phyloP scores from a whole-genome alignment of 202 grass and related monocot genomes.

The Setaria viridis region DNA sequence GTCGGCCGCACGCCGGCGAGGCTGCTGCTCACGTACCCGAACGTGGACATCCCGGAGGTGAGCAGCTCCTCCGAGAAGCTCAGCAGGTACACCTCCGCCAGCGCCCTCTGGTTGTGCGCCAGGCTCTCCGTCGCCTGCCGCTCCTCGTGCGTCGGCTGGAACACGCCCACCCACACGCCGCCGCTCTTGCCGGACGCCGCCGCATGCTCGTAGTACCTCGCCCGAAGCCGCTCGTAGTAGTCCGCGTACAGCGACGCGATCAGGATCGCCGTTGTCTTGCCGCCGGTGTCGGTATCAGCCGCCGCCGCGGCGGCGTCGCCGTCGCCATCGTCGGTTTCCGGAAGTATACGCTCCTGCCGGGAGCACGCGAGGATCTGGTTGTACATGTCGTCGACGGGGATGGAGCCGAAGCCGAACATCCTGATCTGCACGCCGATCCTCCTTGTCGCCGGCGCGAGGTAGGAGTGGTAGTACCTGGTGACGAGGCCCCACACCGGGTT shows the following conservation, averaged over 20 bases:
- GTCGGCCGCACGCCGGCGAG: conserved; percentile 55
- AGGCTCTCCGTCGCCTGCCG: conserved; percentile 37
- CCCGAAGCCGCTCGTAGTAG: conserved; percentile 65
- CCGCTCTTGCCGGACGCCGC: background rate
- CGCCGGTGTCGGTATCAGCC: no score
- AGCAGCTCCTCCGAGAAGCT: conserved; percentile 68
- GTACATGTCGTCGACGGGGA: conserved; percentile 53
- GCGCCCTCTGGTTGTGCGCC: conserved; percentile 69
- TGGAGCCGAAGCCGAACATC: conserved; percentile 41
- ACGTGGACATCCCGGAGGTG: conserved; percentile 60
- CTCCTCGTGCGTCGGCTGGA: conserved; percentile 64
- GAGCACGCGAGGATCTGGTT: conserved; percentile 60
- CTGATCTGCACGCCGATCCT: conserved; percentile 69
- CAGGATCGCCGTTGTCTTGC: conserved; percentile 44
- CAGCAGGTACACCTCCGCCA: conserved; percentile 74
- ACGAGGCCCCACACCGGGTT: conserved; percentile 66
- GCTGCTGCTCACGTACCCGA: conserved; percentile 70
- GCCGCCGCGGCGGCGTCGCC: background rate
- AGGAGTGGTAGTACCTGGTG: conserved; percentile 54
- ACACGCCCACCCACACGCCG: conserved; percentile 46
- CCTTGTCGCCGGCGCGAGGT: conserved; percentile 46
- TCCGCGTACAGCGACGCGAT: conserved; percentile 55
- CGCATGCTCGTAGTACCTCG: conserved; percentile 60
- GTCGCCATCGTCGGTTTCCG: conserved; percentile 1
- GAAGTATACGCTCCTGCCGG: conserved; percentile 58